Evolutionary conservation across 352 stramenopile genomes (phyloP).

Genomic region (Blastocystis hominis): DNA sequence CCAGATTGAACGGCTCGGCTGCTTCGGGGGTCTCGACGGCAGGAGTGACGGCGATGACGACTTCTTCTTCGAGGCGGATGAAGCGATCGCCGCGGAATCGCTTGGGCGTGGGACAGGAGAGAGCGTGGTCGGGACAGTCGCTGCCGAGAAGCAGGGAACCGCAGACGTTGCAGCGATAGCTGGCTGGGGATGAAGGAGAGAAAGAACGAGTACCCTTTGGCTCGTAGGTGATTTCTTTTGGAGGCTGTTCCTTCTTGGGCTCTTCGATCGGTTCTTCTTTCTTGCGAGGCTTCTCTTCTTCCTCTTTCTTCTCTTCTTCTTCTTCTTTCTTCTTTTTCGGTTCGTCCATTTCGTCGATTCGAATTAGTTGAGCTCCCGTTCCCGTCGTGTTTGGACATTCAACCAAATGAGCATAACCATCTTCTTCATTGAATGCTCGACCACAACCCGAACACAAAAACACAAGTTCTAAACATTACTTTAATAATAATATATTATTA

Average conservation of each 20-base stretch:
- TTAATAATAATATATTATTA: too few relatives aligned
- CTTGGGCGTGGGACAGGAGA: background rate
- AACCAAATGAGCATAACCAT: background rate
- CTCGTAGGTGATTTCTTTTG: background rate
- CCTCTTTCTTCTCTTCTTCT: background rate
- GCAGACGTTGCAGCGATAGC: constrained; percentile 7
- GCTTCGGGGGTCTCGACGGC: background rate
- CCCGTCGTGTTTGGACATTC: background rate
- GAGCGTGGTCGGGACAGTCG: background rate
- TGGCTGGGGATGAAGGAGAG: background rate
- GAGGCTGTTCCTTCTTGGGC: background rate
- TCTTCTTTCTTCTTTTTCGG: background rate
- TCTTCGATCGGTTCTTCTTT: background rate
- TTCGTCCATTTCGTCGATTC: background rate
- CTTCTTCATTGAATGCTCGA: background rate
- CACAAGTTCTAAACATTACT: background rate
- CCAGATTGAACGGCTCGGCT: background rate
- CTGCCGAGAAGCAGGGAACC: background rate
- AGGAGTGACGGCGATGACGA: background rate
- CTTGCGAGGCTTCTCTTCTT: background rate
- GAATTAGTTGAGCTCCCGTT: constrained; percentile 4
- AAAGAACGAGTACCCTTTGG: background rate
- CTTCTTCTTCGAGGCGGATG: background rate
- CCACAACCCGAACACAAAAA: constrained; percentile 46
- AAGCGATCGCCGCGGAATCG: constrained; percentile 17